phyloP scores from a whole-genome alignment of 1,284 basidiomycete genomes.

The Ustilago trichophora region DNA sequence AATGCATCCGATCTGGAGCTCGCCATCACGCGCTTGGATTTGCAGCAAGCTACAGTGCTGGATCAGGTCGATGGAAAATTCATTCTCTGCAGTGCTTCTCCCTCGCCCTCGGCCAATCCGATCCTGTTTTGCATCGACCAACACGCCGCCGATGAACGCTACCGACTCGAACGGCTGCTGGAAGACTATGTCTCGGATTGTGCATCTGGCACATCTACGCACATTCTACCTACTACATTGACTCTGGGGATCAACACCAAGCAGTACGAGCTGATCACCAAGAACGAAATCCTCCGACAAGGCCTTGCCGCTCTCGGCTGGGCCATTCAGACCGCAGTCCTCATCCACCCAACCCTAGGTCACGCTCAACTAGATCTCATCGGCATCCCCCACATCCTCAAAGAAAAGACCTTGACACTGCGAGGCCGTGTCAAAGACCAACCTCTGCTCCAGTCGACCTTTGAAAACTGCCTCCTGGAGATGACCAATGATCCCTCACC shows the following conservation, averaged over 20 bases:
- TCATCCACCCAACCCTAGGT: conserved; percentile 14
- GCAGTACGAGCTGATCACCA: conserved; percentile 13
- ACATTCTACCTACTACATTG: neutral
- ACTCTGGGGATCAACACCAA: conserved; percentile 18
- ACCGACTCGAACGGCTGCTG: conserved; percentile 85
- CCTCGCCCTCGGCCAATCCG: conserved; percentile 31
- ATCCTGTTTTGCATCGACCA: conserved; percentile 84
- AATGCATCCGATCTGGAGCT: conserved; percentile 6
- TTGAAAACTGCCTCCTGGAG: conserved; percentile 11
- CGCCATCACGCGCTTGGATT: conserved; percentile 12
- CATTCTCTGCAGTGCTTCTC: conserved; percentile 74
- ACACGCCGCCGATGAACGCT: conserved; percentile 89
- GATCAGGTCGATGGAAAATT: conserved; percentile 90
- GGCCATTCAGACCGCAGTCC: conserved; percentile 2
- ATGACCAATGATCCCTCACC: neutral
- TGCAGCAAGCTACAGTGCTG: conserved; percentile 67
- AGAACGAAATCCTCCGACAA: neutral
- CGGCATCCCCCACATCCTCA: conserved; percentile 21
- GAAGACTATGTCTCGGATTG: conserved; percentile 72
- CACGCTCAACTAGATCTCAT: conserved; percentile 33
- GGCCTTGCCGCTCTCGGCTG: conserved; percentile 19
- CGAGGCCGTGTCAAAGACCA: conserved; percentile 16
- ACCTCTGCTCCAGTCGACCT: neutral
- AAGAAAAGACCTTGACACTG: conserved; percentile 9
- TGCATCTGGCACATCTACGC: neutral